Percentiles rank a stretch among this genome's conserved stretches.
Evolutionary conservation across 441 rosid species (phyloP).

Genomic region (Erysimum cheiri): DNA sequence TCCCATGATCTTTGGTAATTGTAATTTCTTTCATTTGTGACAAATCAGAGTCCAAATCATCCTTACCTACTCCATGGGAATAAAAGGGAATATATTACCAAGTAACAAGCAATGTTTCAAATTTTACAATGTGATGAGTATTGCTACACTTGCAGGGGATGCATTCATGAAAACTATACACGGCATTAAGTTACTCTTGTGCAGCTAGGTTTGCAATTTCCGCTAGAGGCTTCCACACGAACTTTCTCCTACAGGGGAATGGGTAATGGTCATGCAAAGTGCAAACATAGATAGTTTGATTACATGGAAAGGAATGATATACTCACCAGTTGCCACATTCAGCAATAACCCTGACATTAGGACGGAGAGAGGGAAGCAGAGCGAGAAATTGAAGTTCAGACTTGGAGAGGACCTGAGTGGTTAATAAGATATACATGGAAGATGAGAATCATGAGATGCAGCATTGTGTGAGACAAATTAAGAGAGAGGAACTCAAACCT

Average conservation of each 20-base stretch:
- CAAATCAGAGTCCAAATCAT: not conserved
- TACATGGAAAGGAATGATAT: not conserved
- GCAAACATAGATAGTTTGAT: not conserved
- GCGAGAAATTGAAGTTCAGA: constrained; percentile 88
- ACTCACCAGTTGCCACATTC: constrained; percentile 88
- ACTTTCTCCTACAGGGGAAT: constrained; percentile 66
- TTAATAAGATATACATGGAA: not conserved
- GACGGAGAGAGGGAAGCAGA: constrained; percentile 82
- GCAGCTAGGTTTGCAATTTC: constrained; percentile 71
- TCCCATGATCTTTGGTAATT: not conserved
- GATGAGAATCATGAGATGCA: not conserved
- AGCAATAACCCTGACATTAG: constrained; percentile 82
- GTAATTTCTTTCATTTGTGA: not conserved
- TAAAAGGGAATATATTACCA: not conserved
- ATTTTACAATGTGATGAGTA: not conserved
- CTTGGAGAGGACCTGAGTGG: constrained; percentile 74
- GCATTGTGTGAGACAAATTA: not conserved
- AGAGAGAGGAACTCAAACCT: constrained; percentile 49
- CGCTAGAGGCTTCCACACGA: constrained; percentile 83
- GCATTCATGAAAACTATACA: constrained; percentile 35
- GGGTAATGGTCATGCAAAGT: constrained; percentile 9
- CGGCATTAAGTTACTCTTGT: constrained; percentile 26
- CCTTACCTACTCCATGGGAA: not conserved
- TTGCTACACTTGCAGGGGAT: constrained; percentile 32
- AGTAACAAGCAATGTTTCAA: not conserved